A percentile compares a stretch with the other conserved stretches of the same genome.
Evolutionary conservation across 352 stramenopile genomes (phyloP).

Genomic region (Pythium guiyangense): DNA sequence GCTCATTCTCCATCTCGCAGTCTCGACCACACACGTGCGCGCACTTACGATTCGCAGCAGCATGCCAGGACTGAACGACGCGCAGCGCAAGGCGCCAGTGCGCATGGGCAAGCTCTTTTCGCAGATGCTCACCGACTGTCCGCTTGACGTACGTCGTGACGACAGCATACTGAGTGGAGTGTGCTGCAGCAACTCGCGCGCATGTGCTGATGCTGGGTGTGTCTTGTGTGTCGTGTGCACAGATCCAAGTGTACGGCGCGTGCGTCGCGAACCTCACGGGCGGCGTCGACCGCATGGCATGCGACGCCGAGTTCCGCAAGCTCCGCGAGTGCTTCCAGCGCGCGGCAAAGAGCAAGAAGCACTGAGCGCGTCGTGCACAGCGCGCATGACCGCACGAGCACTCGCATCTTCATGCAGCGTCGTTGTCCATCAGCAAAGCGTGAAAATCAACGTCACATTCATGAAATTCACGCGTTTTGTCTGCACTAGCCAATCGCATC

Average conservation of each 20-base stretch:
- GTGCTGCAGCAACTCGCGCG: background rate
- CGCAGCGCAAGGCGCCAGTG: slow-evolving; percentile 24
- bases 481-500: too few species aligned
- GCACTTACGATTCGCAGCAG: too few species aligned
- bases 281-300: slow-evolving; percentile 41
- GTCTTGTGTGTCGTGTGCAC: background rate
- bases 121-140: slow-evolving; percentile 63
- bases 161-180: background rate
- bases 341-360: slow-evolving; percentile 25
- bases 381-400: background rate
- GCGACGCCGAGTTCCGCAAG: slow-evolving; percentile 72
- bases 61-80: slow-evolving; percentile 4
- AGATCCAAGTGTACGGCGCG: slow-evolving; percentile 81
- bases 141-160: slow-evolving; percentile 40
- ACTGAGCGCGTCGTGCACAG: background rate
- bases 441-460: too few species aligned
- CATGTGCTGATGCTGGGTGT: background rate
- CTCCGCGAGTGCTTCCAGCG: slow-evolving; percentile 64
- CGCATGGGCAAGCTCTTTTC: slow-evolving; percentile 69
- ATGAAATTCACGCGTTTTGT: too few species aligned
- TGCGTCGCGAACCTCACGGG: slow-evolving; percentile 66
- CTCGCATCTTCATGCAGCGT: background rate
- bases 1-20: too few species aligned
- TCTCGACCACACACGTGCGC: too few species aligned
- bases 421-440: background rate